phyloP scores from a whole-genome alignment of 2,329 filamentous ascomycete genomes.

The Pseudopithomyces maydicus region DNA sequence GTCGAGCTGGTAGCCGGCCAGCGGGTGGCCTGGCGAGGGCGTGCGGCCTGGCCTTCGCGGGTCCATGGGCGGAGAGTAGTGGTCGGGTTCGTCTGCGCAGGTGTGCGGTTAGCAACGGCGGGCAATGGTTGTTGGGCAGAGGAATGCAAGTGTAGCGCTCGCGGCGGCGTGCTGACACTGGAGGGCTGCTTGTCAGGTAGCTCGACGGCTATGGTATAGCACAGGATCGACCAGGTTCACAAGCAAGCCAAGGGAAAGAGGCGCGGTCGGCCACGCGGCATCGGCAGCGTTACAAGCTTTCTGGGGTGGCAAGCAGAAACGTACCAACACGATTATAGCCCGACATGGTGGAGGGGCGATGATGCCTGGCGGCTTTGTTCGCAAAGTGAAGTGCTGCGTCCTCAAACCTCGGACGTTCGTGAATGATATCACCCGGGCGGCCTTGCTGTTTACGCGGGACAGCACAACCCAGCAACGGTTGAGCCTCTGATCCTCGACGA shows the following conservation, averaged over 20 bases:
- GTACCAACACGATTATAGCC: slow-evolving; percentile 45
- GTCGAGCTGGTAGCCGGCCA: slow-evolving; percentile 80
- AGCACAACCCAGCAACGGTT: slow-evolving; percentile 15
- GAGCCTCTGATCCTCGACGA: slow-evolving; percentile 20
- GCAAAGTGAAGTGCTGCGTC: slow-evolving; percentile 18
- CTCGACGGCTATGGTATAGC: slow-evolving; percentile 4
- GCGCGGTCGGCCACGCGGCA: slow-evolving; percentile 8
- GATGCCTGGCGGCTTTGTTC: slow-evolving; percentile 14
- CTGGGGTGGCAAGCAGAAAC: slow-evolving; percentile 19
- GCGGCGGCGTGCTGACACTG: slow-evolving; percentile 1
- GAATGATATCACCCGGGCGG: slow-evolving; percentile 19
- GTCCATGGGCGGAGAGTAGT: slow-evolving; percentile 51
- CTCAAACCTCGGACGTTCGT: slow-evolving; percentile 17
- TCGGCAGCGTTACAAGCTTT: slow-evolving; percentile 13
- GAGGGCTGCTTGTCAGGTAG: slow-evolving; percentile 8
- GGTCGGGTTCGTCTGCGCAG: slow-evolving; percentile 29
- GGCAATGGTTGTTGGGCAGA: slow-evolving; percentile 5
- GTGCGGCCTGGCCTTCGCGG: slow-evolving; percentile 60
- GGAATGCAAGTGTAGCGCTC: slow-evolving; percentile 1
- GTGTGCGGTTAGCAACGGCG: slow-evolving; percentile 18
- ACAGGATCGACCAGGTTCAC: slow-evolving; percentile 9
- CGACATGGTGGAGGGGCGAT: slow-evolving; percentile 29
- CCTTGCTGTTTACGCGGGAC: slow-evolving; percentile 11
- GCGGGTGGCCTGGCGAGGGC: slow-evolving; percentile 77
- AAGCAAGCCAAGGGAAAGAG: slow-evolving; percentile 7